Base-by-base conservation (phyloP, 495 filamentous ascomycete genomes). In the Aspergillus cavernicola region DNA sequence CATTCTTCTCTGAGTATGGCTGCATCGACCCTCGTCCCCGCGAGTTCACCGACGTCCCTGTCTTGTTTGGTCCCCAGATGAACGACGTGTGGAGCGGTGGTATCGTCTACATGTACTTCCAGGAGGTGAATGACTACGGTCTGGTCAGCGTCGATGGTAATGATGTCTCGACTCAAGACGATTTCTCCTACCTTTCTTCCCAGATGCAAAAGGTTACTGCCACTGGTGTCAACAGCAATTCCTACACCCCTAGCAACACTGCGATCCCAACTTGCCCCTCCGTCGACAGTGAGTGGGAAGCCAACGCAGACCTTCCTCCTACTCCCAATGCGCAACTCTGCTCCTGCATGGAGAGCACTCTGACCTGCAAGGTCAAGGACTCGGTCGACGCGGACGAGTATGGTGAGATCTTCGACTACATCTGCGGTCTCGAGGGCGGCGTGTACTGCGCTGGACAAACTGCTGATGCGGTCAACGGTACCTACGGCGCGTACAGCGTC, bases 1-100 rank as follows among this genome's bases (percentile, higher is more conserved):
- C 87, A 52, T 98, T 98, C 83, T 97, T 97, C 74, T 95, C 95
- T 54, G 93, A 98, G 70, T 98, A 98, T 70, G 93, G 93, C 50
- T 98, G 93, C 82, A 97, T 93, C 75, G 67, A 77, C 20, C 83
- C 83, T 26, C 74, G 77, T 33, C 89, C 86, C 22, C 91, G 95
- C 69, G 71, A 75, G 38, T 98, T 95, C 79, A 80, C 85, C 54
- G 93, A 98, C 58, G 91, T 95, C 13, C 77, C 72, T 23, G 84
- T 89, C 47, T 80, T 98, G 5, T 98, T 86, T 72, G 85, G 88
- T 15, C 50, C 70, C 16, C 58, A 95, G 53, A 98, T 98, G 93
- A 85, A 84, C 19, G 60, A 65, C 19, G 90, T 96, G 54, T 92
- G 89, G 83, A 93, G 87, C 54, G 93, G 93, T 61, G 93, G 93